A percentile compares a stretch with the other conserved stretches of the same genome.
phyloP scores from a whole-genome alignment of 352 stramenopile species.

The Globisporangium radiosum region DNA sequence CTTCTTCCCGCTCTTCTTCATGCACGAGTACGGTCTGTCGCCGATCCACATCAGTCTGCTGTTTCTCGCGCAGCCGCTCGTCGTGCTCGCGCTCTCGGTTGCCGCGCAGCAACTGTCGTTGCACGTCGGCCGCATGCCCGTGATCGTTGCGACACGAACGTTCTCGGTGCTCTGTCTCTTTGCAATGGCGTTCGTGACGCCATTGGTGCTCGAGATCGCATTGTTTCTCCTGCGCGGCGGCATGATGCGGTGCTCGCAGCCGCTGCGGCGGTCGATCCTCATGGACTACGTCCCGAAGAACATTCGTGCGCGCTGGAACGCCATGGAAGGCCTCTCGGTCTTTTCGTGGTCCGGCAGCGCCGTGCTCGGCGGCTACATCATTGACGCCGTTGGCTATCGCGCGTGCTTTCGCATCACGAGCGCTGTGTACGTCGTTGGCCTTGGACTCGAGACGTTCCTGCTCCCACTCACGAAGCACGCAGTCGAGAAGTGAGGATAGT shows the following conservation, averaged over 20 bases:
- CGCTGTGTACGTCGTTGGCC: conserved; percentile 49
- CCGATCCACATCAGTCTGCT: conserved; percentile 66
- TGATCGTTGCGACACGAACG: conserved; percentile 57
- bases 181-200: conserved; percentile 51
- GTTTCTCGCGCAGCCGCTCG: conserved; percentile 58
- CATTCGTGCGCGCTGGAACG: conserved; percentile 71
- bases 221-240: conserved; percentile 72
- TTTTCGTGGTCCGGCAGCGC: conserved; percentile 79
- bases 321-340: conserved; percentile 62
- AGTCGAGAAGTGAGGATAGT: neutral
- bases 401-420: conserved; percentile 79
- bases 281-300: conserved; percentile 69
- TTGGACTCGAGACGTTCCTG: conserved; percentile 52
- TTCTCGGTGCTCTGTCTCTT: conserved; percentile 59
- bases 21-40: conserved; percentile 67
- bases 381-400: conserved; percentile 73
- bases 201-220: conserved; percentile 48
- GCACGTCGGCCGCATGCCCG: conserved; percentile 57
- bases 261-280: conserved; percentile 63
- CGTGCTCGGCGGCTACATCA: conserved; percentile 69
- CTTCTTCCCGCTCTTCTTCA: conserved; percentile 83
- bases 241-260: conserved; percentile 83
- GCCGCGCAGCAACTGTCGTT: conserved; percentile 42
- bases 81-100: conserved; percentile 66
- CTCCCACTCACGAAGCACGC: conserved; percentile 22